Evolutionary conservation across 176 grass and related monocot species (phyloP).

Genomic region (Zoysia japonica): DNA sequence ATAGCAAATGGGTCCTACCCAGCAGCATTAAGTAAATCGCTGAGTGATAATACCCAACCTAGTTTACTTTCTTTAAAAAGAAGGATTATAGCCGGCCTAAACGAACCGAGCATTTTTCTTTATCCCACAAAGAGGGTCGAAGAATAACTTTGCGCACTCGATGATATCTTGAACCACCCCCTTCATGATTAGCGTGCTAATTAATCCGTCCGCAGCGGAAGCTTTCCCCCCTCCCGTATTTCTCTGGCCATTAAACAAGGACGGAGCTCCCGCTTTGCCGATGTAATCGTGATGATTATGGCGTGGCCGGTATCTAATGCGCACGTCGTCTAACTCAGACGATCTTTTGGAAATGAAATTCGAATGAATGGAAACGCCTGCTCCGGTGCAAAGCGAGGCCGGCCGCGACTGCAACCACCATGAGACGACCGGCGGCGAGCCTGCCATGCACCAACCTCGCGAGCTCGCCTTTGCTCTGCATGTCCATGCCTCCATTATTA

Average conservation of each 20-base stretch:
- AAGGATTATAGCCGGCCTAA: slow-evolving; percentile 49
- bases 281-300: slow-evolving; percentile 44
- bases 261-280: slow-evolving; percentile 22
- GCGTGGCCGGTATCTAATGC: slow-evolving; percentile 3
- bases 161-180: slow-evolving; percentile 30
- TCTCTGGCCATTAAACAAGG: slow-evolving; percentile 41
- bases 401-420: too few relatives aligned
- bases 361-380: neutral
- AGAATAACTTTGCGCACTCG: slow-evolving; percentile 46
- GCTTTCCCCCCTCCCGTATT: too few relatives aligned
- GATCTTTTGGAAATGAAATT: slow-evolving; percentile 20
- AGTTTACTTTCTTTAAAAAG: slow-evolving; percentile 33
- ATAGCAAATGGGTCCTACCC: slow-evolving; percentile 27
- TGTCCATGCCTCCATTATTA: slow-evolving; percentile 11
- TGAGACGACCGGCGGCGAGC: too few relatives aligned
- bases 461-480: slow-evolving; percentile 17
- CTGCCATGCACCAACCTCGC: slow-evolving; percentile 37
- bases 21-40: slow-evolving; percentile 18
- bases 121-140: slow-evolving; percentile 12
- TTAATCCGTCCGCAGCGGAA: neutral
- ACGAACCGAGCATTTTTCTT: slow-evolving; percentile 39
- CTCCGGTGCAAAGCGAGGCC: neutral
- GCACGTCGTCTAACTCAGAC: neutral
- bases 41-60: slow-evolving; percentile 18
- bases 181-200: slow-evolving; percentile 42